Evolutionary conservation across 768 basidiomycete genomes (phyloP).

Genomic region (Gymnopilus dilepis): DNA sequence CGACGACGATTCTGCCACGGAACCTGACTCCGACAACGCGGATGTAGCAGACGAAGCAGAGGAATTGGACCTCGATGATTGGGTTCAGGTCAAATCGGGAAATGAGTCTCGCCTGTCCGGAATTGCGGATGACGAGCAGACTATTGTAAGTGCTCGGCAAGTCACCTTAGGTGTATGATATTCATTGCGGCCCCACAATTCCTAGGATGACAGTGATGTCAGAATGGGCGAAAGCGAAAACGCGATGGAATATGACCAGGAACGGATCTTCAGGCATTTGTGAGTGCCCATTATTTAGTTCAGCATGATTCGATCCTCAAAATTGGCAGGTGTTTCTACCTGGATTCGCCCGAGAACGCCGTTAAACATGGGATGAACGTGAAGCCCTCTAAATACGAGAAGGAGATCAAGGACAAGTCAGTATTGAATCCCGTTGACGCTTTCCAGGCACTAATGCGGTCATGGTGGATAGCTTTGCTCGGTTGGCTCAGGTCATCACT

Average conservation of each 20-base stretch:
- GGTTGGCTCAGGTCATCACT: conserved; percentile 55
- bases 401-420: conserved; percentile 59
- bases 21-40: conserved; percentile 72
- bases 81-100: conserved; percentile 40
- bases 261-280: conserved; percentile 84
- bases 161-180: neutral
- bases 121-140: conserved; percentile 18
- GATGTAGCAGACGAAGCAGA: conserved; percentile 45
- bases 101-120: conserved; percentile 14
- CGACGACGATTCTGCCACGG: conserved; percentile 62
- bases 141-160: conserved; percentile 16
- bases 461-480: conserved; percentile 57
- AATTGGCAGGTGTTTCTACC: conserved; percentile 75
- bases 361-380: conserved; percentile 63
- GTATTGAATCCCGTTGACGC: neutral
- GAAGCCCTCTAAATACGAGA: conserved; percentile 53
- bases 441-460: conserved; percentile 12
- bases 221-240: conserved; percentile 75
- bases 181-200: neutral
- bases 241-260: conserved; percentile 80
- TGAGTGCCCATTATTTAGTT: conserved; percentile 39
- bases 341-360: conserved; percentile 84
- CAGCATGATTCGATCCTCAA: neutral
- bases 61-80: conserved; percentile 42
- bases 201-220: conserved; percentile 38